Conservation (phyloP, 2,329 filamentous ascomycete genomes). For the Aspergillus sp. region DNA sequence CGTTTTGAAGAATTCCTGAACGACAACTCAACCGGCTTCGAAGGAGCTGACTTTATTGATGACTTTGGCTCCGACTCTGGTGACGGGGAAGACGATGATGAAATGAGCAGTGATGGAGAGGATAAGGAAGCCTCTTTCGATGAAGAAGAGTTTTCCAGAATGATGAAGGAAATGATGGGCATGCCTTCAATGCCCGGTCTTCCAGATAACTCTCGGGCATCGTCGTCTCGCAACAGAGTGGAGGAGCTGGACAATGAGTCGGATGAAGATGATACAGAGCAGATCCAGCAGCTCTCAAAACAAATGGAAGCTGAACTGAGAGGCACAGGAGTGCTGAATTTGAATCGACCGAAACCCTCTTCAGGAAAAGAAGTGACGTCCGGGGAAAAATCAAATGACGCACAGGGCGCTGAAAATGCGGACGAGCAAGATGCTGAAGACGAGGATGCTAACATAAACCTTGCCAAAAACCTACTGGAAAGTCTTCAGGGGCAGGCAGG, state of each 20-base stretch:
- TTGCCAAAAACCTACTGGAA: slow-evolving; percentile 86
- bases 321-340: slow-evolving; percentile 40
- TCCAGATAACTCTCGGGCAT: slow-evolving; percentile 14
- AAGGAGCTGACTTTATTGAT: slow-evolving; percentile 66
- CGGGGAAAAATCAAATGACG: slow-evolving; percentile 24
- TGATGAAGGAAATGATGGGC: slow-evolving; percentile 93
- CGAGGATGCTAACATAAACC: slow-evolving; percentile 75
- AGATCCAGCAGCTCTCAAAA: slow-evolving; percentile 39
- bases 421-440: slow-evolving; percentile 37
- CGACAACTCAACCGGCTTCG: slow-evolving; percentile 73
- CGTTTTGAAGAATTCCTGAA: slow-evolving; percentile 91
- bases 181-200: slow-evolving; percentile 43
- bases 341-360: slow-evolving; percentile 23
- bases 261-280: slow-evolving; percentile 57
- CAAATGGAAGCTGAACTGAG: slow-evolving; percentile 46
- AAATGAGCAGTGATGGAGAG: slow-evolving; percentile 58
- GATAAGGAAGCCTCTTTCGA: slow-evolving; percentile 76
- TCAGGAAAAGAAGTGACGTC: slow-evolving; percentile 15
- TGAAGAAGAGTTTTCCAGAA: slow-evolving; percentile 74
- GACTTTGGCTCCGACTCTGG: slow-evolving; percentile 67
- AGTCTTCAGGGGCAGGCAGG: slow-evolving; percentile 89
- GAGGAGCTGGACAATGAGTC: slow-evolving; percentile 47
- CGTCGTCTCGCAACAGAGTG: slow-evolving; percentile 26
- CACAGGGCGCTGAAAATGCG: slow-evolving; percentile 16
- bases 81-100: slow-evolving; percentile 50